phyloP scores from a whole-genome alignment of 495 filamentous ascomycete species.

The Neurospora africana region DNA sequence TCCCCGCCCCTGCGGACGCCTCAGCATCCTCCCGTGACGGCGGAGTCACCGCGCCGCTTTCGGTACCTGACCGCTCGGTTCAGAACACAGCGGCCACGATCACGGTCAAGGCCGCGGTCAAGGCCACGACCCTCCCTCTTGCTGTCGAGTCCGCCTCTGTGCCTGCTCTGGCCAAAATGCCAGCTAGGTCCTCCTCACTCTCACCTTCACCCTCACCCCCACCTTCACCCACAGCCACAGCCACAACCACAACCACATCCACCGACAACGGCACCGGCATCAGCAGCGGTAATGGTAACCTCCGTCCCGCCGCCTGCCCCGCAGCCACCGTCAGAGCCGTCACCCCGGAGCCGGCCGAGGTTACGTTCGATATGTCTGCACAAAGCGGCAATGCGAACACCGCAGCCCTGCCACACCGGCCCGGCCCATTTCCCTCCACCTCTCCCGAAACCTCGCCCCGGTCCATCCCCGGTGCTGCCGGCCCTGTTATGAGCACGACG shows the following conservation, averaged over 20 bases:
- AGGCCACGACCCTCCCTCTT: neutral
- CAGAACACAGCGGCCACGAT: neutral
- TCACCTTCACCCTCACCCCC: conserved; percentile 43
- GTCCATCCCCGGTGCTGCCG: conserved; percentile 26
- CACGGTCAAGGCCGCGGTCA: neutral
- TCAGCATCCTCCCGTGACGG: neutral
- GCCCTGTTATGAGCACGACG: neutral
- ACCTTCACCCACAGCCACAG: conserved; percentile 3
- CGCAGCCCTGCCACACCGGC: conserved; percentile 13
- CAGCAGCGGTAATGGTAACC: conserved; percentile 6
- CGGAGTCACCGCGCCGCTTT: neutral
- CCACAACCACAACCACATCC: neutral
- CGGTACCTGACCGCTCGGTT: neutral
- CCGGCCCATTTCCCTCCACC: conserved; percentile 22
- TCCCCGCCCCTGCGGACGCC: neutral
- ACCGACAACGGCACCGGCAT: neutral
- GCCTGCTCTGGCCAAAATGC: neutral
- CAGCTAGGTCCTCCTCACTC: neutral
- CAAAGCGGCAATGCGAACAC: conserved; percentile 13
- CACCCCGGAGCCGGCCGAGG: conserved; percentile 41
- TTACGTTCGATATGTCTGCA: conserved; percentile 9
- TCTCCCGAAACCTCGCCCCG: conserved; percentile 36
- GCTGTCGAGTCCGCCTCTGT: neutral
- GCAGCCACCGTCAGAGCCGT: conserved; percentile 36
- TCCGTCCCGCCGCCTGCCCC: conserved; percentile 18